These are phyloP conservation scores for Lumnitzera racemosa DNA, from an alignment of 345 rosid species.

Conservation along the genomic window DNA sequence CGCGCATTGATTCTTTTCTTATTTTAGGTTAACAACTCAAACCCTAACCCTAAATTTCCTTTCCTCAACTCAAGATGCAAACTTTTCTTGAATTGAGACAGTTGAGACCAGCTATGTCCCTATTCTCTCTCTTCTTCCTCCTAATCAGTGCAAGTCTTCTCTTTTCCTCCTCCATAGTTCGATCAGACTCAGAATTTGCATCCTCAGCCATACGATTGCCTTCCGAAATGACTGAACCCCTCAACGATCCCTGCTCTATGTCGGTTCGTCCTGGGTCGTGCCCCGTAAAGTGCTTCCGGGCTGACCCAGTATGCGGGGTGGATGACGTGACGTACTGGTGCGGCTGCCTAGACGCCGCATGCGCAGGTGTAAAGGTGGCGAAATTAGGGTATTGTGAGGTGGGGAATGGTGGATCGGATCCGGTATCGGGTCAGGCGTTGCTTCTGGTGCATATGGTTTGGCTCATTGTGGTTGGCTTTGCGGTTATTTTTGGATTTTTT, in stretches of 20 bases:
- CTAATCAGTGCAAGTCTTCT: neutral
- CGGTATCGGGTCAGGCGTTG: slow-evolving; percentile 84
- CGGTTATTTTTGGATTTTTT: slow-evolving; percentile 72
- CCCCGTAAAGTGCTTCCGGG: slow-evolving; percentile 76
- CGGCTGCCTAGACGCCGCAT: slow-evolving; percentile 77
- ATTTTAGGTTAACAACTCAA: too few species aligned
- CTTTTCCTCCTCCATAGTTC: slow-evolving; percentile 6
- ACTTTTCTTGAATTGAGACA: too few species aligned
- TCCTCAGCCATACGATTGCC: too few species aligned
- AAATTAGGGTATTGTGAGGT: slow-evolving; percentile 74
- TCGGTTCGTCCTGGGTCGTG: slow-evolving; percentile 38
- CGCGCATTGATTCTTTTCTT: too few species aligned
- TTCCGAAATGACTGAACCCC: neutral
- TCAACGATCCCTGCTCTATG: slow-evolving; percentile 32
- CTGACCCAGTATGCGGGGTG: slow-evolving; percentile 89
- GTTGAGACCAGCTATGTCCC: neutral
- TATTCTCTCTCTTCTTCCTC: neutral
- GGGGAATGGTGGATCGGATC: slow-evolving; percentile 58
- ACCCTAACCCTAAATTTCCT: too few species aligned
- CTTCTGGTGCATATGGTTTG: slow-evolving; percentile 87
- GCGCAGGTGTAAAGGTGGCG: slow-evolving; percentile 54
- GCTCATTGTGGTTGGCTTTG: slow-evolving; percentile 79
- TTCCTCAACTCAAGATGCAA: too few species aligned
- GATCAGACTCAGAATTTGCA: slow-evolving; percentile 6
- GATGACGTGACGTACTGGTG: slow-evolving; percentile 96